Evolutionary conservation across 768 basidiomycete genomes (phyloP).

Genomic region (Mycena alexandri): DNA sequence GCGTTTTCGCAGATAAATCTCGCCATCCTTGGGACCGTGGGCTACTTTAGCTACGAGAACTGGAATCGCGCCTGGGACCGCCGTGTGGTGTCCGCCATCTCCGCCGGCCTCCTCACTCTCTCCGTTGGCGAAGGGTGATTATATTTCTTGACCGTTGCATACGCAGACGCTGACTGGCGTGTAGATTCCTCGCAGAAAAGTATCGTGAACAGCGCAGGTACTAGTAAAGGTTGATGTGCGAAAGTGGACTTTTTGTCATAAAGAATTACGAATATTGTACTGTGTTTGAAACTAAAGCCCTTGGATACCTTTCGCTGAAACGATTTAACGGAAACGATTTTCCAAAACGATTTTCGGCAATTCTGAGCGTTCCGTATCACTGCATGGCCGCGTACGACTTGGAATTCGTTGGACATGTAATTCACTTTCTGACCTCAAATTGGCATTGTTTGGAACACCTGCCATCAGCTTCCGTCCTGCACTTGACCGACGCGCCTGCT

Average conservation of each 20-base stretch:
- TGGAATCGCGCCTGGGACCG: conserved; percentile 82
- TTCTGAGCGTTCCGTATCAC: too few species aligned
- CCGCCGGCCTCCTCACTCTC: conserved; percentile 70
- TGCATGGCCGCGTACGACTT: too few species aligned
- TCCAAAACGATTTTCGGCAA: too few species aligned
- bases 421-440: too few species aligned
- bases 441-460: conserved; percentile 2
- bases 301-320: too few species aligned
- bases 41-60: conserved; percentile 73
- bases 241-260: too few species aligned
- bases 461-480: neutral
- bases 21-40: conserved; percentile 70
- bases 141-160: neutral
- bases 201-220: conserved; percentile 24
- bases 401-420: too few species aligned
- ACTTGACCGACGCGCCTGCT: conserved; percentile 21
- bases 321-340: too few species aligned
- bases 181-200: conserved; percentile 39
- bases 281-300: too few species aligned
- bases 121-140: conserved; percentile 78
- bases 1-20: conserved; percentile 55
- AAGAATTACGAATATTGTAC: too few species aligned
- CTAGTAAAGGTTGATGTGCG: too few species aligned
- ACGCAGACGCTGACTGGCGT: neutral
- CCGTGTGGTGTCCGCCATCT: conserved; percentile 67